A percentile compares a stretch with the other conserved stretches of the same genome.
These are phyloP conservation scores for Lactuca sativa DNA, from an alignment of 129 eudicot genomes.

Conservation along the genomic window DNA sequence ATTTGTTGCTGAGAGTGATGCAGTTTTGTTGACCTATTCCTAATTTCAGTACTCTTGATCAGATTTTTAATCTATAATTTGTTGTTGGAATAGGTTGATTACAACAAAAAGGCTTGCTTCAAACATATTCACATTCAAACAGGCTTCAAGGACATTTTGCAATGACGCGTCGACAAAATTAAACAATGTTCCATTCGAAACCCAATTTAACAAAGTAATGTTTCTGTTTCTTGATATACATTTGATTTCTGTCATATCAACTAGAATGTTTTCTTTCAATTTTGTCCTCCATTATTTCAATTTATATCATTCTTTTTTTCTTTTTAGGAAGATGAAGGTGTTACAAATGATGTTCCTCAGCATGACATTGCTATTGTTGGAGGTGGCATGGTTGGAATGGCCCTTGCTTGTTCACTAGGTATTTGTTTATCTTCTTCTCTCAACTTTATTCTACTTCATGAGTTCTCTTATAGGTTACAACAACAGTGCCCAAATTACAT, in stretches of 20 bases:
- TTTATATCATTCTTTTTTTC: not conserved
- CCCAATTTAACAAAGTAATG: constrained; percentile 37
- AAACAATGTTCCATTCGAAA: constrained; percentile 24
- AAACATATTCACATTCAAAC: constrained; percentile 27
- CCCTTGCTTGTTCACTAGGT: constrained; percentile 93
- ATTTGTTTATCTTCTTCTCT: constrained; percentile 16
- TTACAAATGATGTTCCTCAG: constrained; percentile 43
- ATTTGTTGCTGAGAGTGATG: not conserved
- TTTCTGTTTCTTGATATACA: not conserved
- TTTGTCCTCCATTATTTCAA: not conserved
- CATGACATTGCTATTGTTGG: constrained; percentile 97
- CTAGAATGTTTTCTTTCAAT: not conserved
- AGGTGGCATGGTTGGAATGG: constrained; percentile 99
- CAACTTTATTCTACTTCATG: constrained; percentile 6
- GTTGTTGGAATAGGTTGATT: constrained; percentile 41
- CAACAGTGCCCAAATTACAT: no score
- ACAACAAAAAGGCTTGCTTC: constrained; percentile 35
- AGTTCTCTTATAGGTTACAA: not conserved
- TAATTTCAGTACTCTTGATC: constrained; percentile 1
- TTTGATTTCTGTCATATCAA: constrained; percentile 13
- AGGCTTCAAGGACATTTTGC: constrained; percentile 47
- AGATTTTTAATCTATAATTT: not conserved
- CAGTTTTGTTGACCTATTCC: constrained; percentile 12
- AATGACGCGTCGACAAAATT: constrained; percentile 29
- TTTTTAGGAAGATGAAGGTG: constrained; percentile 26